phyloP scores from a whole-genome alignment of 139 green algal species.

The Astrephomene gubernaculifera region DNA sequence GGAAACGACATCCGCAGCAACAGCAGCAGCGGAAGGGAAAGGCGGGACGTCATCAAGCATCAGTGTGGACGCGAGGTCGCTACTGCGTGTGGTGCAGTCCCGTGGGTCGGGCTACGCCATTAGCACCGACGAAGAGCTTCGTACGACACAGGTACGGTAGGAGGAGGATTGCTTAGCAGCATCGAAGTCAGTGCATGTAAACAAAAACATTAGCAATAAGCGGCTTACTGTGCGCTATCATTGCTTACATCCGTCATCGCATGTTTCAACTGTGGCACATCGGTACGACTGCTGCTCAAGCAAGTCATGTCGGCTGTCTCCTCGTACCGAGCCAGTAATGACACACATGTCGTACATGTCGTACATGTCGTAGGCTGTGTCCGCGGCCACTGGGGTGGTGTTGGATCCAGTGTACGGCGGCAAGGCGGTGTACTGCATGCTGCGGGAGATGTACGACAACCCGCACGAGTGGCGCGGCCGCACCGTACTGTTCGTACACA shows the following conservation, averaged over 20 bases:
- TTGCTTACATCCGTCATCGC: no score
- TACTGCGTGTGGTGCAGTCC: slow-evolving; percentile 67
- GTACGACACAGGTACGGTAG: slow-evolving; percentile 69
- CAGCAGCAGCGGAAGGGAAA: not conserved
- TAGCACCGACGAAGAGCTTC: slow-evolving; percentile 86
- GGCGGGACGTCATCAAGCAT: no score
- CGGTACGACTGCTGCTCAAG: no score
- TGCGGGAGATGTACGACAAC: slow-evolving; percentile 75
- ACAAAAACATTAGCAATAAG: no score
- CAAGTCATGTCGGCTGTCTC: no score
- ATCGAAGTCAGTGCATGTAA: no score
- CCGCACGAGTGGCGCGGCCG: slow-evolving; percentile 82
- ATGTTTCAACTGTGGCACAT: no score
- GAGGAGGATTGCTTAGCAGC: no score
- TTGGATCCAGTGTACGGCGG: slow-evolving; percentile 95
- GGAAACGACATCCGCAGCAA: no score
- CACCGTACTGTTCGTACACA: slow-evolving; percentile 90
- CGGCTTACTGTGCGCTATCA: no score
- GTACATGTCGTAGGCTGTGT: slow-evolving; percentile 71
- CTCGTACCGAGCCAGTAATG: no score
- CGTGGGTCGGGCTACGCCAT: slow-evolving; percentile 93
- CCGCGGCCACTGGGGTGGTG: slow-evolving; percentile 79
- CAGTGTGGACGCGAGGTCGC: not conserved
- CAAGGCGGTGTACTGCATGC: slow-evolving; percentile 85
- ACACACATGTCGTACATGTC: no score